Conservation (phyloP, 139 green algal species). For the Marvania coccoides region DNA sequence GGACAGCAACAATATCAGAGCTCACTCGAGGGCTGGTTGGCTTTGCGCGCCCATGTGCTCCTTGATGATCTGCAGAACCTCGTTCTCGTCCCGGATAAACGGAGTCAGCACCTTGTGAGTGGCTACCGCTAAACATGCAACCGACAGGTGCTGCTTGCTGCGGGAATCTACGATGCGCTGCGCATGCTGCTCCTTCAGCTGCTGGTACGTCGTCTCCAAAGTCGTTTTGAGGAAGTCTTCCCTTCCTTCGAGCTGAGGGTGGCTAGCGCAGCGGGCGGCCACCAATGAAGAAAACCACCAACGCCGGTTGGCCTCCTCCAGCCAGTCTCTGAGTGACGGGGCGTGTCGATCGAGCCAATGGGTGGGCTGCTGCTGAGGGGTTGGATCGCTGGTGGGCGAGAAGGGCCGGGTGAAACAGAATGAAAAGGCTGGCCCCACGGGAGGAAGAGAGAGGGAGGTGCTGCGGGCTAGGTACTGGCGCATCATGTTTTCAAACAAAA, state of each 20-base stretch:
- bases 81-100: constrained; percentile 26
- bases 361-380: neutral
- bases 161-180: constrained; percentile 11
- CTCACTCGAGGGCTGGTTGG: constrained; percentile 2
- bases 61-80: constrained; percentile 21
- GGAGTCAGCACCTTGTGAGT: constrained; percentile 19
- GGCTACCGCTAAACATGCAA: constrained; percentile 19
- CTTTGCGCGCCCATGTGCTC: constrained; percentile 35
- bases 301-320: constrained; percentile 17
- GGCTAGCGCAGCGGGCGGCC: constrained; percentile 10
- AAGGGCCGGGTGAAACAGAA: no score
- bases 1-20: no score
- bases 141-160: constrained; percentile 20
- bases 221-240: neutral
- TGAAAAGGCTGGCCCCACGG: no score
- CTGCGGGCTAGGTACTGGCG: no score
- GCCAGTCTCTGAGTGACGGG: constrained; percentile 8
- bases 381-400: no score
- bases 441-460: no score
- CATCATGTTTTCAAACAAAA: no score
- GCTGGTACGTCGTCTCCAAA: constrained; percentile 12
- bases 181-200: constrained; percentile 8
- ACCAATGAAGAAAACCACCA: constrained; percentile 24
- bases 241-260: neutral
- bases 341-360: constrained; percentile 21